Evolutionary conservation across 192 early-diverging fungal species (phyloP).

Genomic region (Ramicandelaber brevisporus): DNA sequence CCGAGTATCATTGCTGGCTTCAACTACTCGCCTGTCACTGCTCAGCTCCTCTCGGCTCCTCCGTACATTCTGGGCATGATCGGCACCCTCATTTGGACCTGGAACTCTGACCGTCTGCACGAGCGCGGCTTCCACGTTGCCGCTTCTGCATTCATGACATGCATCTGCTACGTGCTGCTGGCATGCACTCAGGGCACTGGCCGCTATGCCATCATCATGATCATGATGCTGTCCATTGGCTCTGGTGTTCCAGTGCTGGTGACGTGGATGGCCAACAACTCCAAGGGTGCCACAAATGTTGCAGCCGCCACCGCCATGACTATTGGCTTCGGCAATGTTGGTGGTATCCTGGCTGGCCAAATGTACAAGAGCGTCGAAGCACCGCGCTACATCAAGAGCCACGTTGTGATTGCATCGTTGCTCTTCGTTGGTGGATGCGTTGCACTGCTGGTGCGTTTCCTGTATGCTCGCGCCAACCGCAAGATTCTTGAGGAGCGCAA

Average conservation of each 20-base stretch:
- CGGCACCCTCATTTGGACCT: constrained; percentile 11
- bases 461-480: too few relatives aligned
- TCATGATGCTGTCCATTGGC: constrained; percentile 16
- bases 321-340: constrained; percentile 40
- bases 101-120: constrained; percentile 18
- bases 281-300: constrained; percentile 43
- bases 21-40: constrained; percentile 21
- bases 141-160: constrained; percentile 7
- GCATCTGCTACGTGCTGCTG: constrained; percentile 14
- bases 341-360: constrained; percentile 45
- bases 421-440: too few relatives aligned
- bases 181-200: constrained; percentile 7
- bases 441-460: too few relatives aligned
- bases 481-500: too few relatives aligned
- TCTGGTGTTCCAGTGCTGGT: constrained; percentile 30
- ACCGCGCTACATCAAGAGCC: constrained; percentile 22
- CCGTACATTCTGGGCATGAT: constrained; percentile 17
- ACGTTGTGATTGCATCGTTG: too few relatives aligned
- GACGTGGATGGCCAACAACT: constrained; percentile 36
- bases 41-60: constrained; percentile 24
- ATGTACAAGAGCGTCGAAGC: constrained; percentile 38
- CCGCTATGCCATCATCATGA: constrained; percentile 16
- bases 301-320: constrained; percentile 37
- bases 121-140: constrained; percentile 16
- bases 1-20: constrained; percentile 42